Conservation (phyloP, 169 alveolate species). For the Plasmodium berghei region DNA sequence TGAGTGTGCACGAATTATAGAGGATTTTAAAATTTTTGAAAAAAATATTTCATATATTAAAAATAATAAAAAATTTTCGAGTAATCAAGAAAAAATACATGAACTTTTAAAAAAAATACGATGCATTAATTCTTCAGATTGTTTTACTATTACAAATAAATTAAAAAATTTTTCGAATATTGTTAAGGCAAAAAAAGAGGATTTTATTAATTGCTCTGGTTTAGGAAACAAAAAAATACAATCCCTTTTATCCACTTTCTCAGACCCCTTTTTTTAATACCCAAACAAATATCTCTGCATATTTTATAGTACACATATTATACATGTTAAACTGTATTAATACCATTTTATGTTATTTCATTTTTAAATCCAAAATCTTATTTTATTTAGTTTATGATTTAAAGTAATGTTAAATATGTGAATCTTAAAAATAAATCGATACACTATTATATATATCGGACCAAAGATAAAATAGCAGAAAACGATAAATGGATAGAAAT, state of each 20-base stretch:
- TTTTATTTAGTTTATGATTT: not conserved
- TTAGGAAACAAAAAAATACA: conserved; percentile 64
- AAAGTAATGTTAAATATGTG: no score
- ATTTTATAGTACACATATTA: not conserved
- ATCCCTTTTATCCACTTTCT: conserved; percentile 40
- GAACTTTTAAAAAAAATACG: conserved; percentile 73
- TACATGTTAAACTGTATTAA: not conserved
- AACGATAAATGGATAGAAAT: conserved; percentile 15
- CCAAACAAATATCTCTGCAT: no score
- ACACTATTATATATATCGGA: conserved; percentile 12
- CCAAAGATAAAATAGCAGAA: not conserved
- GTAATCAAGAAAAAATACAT: conserved; percentile 55
- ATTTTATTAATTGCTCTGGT: conserved; percentile 53
- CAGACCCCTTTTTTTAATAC: conserved; percentile 54
- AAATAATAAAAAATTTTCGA: conserved; percentile 30
- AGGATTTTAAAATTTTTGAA: conserved; percentile 66
- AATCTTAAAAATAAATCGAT: no score
- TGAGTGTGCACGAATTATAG: conserved; percentile 75
- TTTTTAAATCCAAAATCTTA: conserved; percentile 2
- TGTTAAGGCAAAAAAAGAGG: conserved; percentile 58
- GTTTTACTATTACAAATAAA: conserved; percentile 40
- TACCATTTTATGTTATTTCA: not conserved
- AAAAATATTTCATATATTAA: conserved; percentile 39
- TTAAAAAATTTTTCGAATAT: conserved; percentile 48
- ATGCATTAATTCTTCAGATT: conserved; percentile 55